These are phyloP conservation scores for Globisporangium megalacanthum DNA, from an alignment of 352 stramenopile genomes.

Conservation along the genomic window DNA sequence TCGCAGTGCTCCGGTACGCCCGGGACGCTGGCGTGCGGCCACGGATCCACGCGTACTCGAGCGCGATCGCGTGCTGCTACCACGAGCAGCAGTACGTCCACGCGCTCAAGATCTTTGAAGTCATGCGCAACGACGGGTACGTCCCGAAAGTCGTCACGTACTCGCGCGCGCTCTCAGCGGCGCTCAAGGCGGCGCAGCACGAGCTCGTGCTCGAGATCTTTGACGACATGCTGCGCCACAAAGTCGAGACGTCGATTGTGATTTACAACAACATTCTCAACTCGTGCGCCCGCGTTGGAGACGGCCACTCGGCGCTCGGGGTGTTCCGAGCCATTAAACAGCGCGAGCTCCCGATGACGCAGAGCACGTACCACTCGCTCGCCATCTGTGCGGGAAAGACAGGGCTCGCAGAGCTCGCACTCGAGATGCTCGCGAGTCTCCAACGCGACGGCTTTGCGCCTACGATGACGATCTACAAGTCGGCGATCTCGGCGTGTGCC, in stretches of 20 bases:
- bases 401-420: slow-evolving; percentile 58
- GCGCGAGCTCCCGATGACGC: slow-evolving; percentile 54
- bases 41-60: slow-evolving; percentile 80
- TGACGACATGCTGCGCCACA: slow-evolving; percentile 78
- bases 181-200: slow-evolving; percentile 71
- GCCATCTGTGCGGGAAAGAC: slow-evolving; percentile 77
- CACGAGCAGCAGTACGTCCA: slow-evolving; percentile 56
- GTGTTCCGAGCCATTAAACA: slow-evolving; percentile 65
- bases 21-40: slow-evolving; percentile 63
- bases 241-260: slow-evolving; percentile 62
- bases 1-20: slow-evolving; percentile 61
- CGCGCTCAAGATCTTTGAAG: slow-evolving; percentile 80
- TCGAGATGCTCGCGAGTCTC: slow-evolving; percentile 54
- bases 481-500: slow-evolving; percentile 68
- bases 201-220: slow-evolving; percentile 87
- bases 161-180: slow-evolving; percentile 74
- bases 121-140: slow-evolving; percentile 84
- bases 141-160: slow-evolving; percentile 77
- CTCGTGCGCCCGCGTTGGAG: slow-evolving; percentile 64
- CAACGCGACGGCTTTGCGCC: slow-evolving; percentile 43
- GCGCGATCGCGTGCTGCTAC: slow-evolving; percentile 76
- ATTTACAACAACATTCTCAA: slow-evolving; percentile 88
- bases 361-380: slow-evolving; percentile 76
- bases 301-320: slow-evolving; percentile 63
- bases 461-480: slow-evolving; percentile 75